These are phyloP conservation scores for Cnidoscolus chayamansa DNA, from an alignment of 441 rosid genomes.

Conservation along the genomic window DNA sequence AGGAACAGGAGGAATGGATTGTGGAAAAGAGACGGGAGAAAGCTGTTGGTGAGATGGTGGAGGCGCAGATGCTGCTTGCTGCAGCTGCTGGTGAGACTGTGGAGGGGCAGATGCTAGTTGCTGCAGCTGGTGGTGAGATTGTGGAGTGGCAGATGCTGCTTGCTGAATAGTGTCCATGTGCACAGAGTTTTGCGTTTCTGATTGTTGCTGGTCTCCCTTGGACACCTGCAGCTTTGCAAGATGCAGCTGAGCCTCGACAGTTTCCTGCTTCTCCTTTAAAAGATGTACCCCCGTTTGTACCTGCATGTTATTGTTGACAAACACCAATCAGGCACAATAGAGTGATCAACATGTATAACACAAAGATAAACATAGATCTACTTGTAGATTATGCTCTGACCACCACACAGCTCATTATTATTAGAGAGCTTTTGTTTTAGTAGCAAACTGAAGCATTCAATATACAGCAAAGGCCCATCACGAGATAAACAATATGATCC, in stretches of 20 bases:
- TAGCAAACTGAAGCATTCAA: neutral
- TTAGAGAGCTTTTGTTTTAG: neutral
- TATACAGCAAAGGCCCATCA: neutral
- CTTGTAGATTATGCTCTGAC: neutral
- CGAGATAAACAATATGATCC: neutral
- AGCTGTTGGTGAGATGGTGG: conserved; percentile 45
- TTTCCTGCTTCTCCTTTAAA: conserved; percentile 76
- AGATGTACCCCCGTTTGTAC: conserved; percentile 66
- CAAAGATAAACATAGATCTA: neutral
- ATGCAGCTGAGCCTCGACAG: conserved; percentile 61
- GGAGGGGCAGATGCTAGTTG: conserved; percentile 31
- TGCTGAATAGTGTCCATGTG: conserved; percentile 42
- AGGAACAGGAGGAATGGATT: conserved; percentile 36
- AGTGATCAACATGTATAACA: conserved; percentile 1
- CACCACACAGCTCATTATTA: neutral
- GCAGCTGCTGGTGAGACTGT: no score
- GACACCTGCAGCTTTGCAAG: conserved; percentile 57
- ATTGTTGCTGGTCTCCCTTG: conserved; percentile 41
- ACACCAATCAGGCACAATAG: neutral
- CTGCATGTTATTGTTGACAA: conserved; percentile 36
- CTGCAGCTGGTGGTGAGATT: conserved; percentile 44
- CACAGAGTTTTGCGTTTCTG: conserved; percentile 42
- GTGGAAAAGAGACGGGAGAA: conserved; percentile 40
- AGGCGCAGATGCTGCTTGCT: conserved; percentile 31
- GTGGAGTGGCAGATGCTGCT: conserved; percentile 48